phyloP scores from a whole-genome alignment of 83 land plant species.

The Isoetes engelmannii region DNA sequence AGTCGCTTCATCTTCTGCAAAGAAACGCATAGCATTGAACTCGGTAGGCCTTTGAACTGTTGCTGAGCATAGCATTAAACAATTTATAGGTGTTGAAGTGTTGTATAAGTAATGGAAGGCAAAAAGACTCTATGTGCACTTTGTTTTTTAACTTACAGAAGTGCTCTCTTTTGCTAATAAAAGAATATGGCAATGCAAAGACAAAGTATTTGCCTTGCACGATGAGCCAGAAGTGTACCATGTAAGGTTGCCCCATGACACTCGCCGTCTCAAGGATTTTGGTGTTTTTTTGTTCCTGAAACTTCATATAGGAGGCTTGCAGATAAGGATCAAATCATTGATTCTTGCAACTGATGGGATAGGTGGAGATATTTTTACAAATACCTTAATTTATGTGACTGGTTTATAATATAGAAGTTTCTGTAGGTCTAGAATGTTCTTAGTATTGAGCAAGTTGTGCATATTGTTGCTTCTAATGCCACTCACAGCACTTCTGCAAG shows the following conservation, averaged over 20 bases:
- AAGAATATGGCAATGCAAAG: constrained; percentile 37
- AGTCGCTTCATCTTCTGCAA: not conserved
- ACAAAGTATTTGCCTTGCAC: constrained; percentile 29
- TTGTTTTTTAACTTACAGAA: too few relatives aligned
- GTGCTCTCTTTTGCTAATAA: not conserved
- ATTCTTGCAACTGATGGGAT: constrained; percentile 25
- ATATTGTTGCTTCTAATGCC: constrained; percentile 20
- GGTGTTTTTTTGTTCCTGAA: constrained; percentile 53
- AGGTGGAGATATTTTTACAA: not conserved
- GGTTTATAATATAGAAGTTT: too few relatives aligned
- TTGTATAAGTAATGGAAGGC: too few relatives aligned
- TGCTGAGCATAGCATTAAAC: too few relatives aligned
- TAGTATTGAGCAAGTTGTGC: constrained; percentile 28
- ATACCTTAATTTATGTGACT: too few relatives aligned
- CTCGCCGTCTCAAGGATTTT: constrained; percentile 41
- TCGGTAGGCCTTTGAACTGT: too few relatives aligned
- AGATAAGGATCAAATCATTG: constrained; percentile 19
- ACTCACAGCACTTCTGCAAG: constrained; percentile 26
- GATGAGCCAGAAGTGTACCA: constrained; percentile 24
- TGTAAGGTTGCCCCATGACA: constrained; percentile 24
- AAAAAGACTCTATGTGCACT: too few relatives aligned
- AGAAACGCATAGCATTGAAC: too few relatives aligned
- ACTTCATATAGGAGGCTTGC: constrained; percentile 35
- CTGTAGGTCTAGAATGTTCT: constrained; percentile 26
- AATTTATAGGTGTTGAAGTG: too few relatives aligned